Evolutionary conservation across 495 filamentous ascomycete species (phyloP).

Genomic region (Annulohypoxylon stygium): DNA sequence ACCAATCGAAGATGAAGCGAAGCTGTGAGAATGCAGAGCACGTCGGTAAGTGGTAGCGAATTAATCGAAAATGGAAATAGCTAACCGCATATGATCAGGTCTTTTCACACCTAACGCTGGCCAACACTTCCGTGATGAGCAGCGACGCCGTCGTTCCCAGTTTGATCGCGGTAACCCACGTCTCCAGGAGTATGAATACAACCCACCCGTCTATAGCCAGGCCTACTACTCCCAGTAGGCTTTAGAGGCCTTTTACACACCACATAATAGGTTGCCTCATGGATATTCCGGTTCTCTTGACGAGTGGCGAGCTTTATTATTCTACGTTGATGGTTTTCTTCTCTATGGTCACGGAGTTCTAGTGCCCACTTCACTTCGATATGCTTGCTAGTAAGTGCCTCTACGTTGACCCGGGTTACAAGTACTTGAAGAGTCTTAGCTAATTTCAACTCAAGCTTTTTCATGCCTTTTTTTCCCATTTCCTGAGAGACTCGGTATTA

Average conservation of each 20-base stretch:
- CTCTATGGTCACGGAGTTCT: conserved; percentile 4
- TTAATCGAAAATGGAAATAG: conserved; percentile 4
- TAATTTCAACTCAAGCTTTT: conserved; percentile 11
- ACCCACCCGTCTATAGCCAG: conserved; percentile 53
- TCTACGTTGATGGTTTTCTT: neutral
- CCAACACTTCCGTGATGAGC: conserved; percentile 79
- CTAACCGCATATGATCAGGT: conserved; percentile 57
- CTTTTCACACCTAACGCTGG: conserved; percentile 79
- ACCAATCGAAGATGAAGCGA: conserved; percentile 85
- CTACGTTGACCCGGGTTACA: neutral
- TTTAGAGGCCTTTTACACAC: neutral
- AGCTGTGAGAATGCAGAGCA: conserved; percentile 88
- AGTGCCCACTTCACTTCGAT: neutral
- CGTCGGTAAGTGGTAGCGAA: conserved; percentile 70
- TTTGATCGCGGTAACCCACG: conserved; percentile 78
- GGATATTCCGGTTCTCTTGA: neutral
- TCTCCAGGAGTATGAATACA: conserved; percentile 70
- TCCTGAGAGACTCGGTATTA: conserved; percentile 1
- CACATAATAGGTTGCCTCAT: neutral
- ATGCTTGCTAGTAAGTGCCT: conserved; percentile 17
- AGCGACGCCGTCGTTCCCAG: conserved; percentile 80
- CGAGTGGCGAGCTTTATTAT: neutral
- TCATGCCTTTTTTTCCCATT: conserved; percentile 14
- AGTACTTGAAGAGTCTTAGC: neutral
- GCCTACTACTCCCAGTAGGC: conserved; percentile 49